Conservation (phyloP, 108 stramenopile species). For the Chaetoceros tenuissimus region DNA sequence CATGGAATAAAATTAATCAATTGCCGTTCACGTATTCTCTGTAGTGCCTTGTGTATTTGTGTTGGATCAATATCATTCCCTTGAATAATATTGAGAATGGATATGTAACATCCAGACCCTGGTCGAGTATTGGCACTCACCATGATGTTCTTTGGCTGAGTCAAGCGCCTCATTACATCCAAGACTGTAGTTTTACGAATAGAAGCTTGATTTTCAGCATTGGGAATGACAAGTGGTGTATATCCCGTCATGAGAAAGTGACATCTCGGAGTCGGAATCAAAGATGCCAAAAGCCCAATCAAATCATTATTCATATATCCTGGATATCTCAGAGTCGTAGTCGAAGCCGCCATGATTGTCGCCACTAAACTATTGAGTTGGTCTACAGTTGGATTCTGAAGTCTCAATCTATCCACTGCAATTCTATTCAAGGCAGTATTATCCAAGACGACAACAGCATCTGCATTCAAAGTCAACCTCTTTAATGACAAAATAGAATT, state of each 20-base stretch:
- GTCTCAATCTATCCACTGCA: slow-evolving; percentile 88
- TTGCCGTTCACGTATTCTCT: slow-evolving; percentile 92
- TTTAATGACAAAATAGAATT: slow-evolving; percentile 95
- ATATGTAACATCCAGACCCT: slow-evolving; percentile 92
- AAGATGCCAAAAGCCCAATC: slow-evolving; percentile 90
- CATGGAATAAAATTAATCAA: slow-evolving; percentile 95
- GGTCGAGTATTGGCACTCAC: slow-evolving; percentile 88
- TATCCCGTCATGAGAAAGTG: slow-evolving; percentile 99
- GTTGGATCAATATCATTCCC: slow-evolving; percentile 95
- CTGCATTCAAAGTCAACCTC: slow-evolving; percentile 94
- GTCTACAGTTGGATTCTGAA: slow-evolving; percentile 91
- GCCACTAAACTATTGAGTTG: slow-evolving; percentile 96
- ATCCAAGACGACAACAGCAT: slow-evolving; percentile 95
- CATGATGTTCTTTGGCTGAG: slow-evolving; percentile 99
- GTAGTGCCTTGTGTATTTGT: slow-evolving; percentile 97
- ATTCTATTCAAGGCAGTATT: slow-evolving; percentile 95
- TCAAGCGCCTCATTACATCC: slow-evolving; percentile 98
- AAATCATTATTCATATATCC: slow-evolving; percentile 99
- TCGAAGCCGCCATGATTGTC: slow-evolving; percentile 98
- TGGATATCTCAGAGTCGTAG: slow-evolving; percentile 97
- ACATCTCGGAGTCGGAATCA: slow-evolving; percentile 98
- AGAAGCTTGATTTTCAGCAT: slow-evolving; percentile 8
- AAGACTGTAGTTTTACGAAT: slow-evolving; percentile 98
- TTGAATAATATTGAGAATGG: slow-evolving; percentile 98
- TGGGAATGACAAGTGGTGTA: slow-evolving; percentile 73